Evolutionary conservation across 805 yeast species (phyloP), one percentile per base, ranked within the genome.

Genomic region (Pichia eremophila): DNA sequence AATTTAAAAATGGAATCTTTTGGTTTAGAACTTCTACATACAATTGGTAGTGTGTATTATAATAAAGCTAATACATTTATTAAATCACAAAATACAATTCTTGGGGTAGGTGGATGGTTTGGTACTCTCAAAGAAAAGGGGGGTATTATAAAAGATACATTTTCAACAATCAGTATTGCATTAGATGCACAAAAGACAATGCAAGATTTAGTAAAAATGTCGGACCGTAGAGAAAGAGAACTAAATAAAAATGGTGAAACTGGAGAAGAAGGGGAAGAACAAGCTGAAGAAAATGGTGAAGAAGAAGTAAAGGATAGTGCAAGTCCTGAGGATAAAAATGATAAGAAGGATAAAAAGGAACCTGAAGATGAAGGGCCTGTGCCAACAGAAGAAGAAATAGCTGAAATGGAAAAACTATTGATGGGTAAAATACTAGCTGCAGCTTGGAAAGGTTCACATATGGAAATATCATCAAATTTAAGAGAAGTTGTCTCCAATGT

Each of bases 391-490:
- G 75, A 77, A 57, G 76, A 78, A 52, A 58, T 67, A 28, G 88
- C 81, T 1, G 93, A 88, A 60, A 77, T 85, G 67, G 96, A 91
- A 59, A 76, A 88, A 44, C 69, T 78, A 48, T 75, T 91, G 52
- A 81, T 88, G 46, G 98, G 99, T 25, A 93, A 91, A 63, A 77
- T 93, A 22, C 73, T 93, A 44, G 91, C 93, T 8, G 89, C 96
- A 1, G 95, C 95, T 18, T 93, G 99, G 99, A 85, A 86, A 22
- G 86, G 95, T 38, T 87, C 96, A 19, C 81, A 85, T 56, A 83
- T 80, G 65, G 99, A 93, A 68, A 81, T 90, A 46, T 82, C 83
- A 50, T 73, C 83, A 29, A 81, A 85, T n/a, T 61, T 85, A 45
- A 78, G 93, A 43, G 90, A 83, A 32, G 89, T 89, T 10, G 86